Conservation (phyloP, 371 early-diverging fungal genomes). For the Mucor racemosus region DNA sequence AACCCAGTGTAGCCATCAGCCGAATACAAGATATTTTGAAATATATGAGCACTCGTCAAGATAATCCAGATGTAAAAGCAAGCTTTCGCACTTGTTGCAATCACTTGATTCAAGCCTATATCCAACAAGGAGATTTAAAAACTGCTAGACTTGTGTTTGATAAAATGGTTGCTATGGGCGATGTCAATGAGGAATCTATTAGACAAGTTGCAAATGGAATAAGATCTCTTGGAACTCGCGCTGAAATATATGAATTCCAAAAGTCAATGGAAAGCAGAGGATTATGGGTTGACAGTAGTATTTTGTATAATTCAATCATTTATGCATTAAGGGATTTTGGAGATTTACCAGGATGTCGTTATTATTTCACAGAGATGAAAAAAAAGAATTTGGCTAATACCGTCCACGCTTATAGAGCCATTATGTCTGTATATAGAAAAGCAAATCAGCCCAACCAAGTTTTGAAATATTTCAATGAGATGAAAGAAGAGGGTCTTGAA, state of each 20-base stretch:
- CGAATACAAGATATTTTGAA: conserved; percentile 33
- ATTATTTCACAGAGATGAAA: conserved; percentile 21
- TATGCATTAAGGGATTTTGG: conserved; percentile 25
- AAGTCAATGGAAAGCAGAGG: conserved; percentile 2
- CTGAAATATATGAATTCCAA: conserved; percentile 29
- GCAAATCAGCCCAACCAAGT: conserved; percentile 25
- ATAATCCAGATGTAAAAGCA: background rate
- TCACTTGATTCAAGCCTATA: conserved; percentile 41
- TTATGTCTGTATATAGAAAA: conserved; percentile 28
- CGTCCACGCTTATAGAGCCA: conserved; percentile 21
- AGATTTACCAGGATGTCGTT: conserved; percentile 15
- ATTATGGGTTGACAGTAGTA: conserved; percentile 4
- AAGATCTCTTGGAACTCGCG: conserved; percentile 10
- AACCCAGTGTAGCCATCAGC: background rate
- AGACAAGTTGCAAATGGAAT: conserved; percentile 37
- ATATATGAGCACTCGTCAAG: conserved; percentile 5
- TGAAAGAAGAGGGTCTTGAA: conserved; percentile 35
- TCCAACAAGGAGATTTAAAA: conserved; percentile 24
- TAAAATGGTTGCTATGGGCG: conserved; percentile 21
- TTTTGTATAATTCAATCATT: conserved; percentile 29
- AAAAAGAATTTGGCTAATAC: conserved; percentile 11
- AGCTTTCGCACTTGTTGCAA: conserved; percentile 39
- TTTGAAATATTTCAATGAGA: conserved; percentile 37
- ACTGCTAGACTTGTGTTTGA: conserved; percentile 41
- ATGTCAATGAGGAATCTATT: conserved; percentile 21